These are phyloP conservation scores for Curvularia hawaiiensis DNA, from an alignment of 2,329 filamentous ascomycete genomes.

Conservation along the genomic window DNA sequence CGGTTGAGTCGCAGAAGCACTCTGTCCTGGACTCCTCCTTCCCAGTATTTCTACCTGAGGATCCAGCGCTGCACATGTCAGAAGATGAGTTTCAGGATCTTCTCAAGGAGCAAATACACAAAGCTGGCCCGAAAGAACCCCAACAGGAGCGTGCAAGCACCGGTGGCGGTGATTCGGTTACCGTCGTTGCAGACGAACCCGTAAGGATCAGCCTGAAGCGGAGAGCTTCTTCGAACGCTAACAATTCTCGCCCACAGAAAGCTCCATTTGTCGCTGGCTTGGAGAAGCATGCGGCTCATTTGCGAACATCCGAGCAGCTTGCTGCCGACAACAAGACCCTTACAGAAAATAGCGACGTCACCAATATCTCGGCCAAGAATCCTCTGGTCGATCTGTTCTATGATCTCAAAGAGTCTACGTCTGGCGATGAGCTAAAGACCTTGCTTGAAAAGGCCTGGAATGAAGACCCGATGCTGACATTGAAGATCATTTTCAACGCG, in stretches of 20 bases:
- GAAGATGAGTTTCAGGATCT: constrained; percentile 26
- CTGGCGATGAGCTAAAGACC: constrained; percentile 45
- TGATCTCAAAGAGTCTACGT: constrained; percentile 54
- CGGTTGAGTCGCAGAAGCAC: constrained; percentile 6
- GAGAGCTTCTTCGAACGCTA: constrained; percentile 14
- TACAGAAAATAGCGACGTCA: constrained; percentile 60
- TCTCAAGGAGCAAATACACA: constrained; percentile 16
- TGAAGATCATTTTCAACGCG: constrained; percentile 65
- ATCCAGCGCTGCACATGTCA: constrained; percentile 24
- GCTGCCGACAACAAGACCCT: constrained; percentile 52
- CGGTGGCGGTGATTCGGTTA: background rate
- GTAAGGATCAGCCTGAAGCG: constrained; percentile 19
- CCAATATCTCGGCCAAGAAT: constrained; percentile 54
- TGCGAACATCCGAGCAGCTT: constrained; percentile 18
- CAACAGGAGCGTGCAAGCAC: constrained; percentile 9
- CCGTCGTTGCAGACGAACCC: background rate
- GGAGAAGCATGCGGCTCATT: constrained; percentile 22
- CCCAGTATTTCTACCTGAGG: constrained; percentile 29
- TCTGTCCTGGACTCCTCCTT: constrained; percentile 30
- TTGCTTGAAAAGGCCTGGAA: constrained; percentile 58
- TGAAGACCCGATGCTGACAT: constrained; percentile 54
- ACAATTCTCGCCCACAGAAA: constrained; percentile 20
- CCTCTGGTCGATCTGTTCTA: constrained; percentile 61
- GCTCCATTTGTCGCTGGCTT: constrained; percentile 29
- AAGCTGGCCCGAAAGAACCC: background rate